A percentile compares a stretch with the other conserved stretches of the same genome.
Evolutionary conservation across 140 eudicot genomes (phyloP).

Genomic region (Oenanthe javanica): DNA sequence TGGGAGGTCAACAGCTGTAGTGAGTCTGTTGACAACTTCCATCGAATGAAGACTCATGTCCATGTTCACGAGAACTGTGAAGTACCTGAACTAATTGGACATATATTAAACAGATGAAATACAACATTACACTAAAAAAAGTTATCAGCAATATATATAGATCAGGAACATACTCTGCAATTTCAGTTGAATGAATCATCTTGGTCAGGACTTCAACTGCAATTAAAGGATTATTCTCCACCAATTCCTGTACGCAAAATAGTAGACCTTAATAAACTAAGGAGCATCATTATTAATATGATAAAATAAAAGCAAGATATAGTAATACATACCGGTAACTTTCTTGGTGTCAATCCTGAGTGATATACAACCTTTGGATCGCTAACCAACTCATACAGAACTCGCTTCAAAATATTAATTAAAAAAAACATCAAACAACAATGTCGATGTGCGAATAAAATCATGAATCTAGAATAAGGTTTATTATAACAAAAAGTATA

Average conservation of each 20-base stretch:
- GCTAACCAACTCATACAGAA: slow-evolving; percentile 55
- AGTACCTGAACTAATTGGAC: slow-evolving; percentile 37
- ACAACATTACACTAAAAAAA: neutral
- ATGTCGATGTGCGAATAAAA: neutral
- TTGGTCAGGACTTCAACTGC: slow-evolving; percentile 84
- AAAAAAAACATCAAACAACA: neutral
- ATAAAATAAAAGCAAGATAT: neutral
- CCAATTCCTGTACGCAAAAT: slow-evolving; percentile 48
- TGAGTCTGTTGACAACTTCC: slow-evolving; percentile 97
- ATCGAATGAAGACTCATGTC: slow-evolving; percentile 97
- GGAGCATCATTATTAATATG: neutral
- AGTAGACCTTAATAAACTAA: neutral
- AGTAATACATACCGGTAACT: slow-evolving; percentile 55
- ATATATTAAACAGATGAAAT: neutral
- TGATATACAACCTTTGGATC: slow-evolving; percentile 89
- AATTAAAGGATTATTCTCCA: slow-evolving; percentile 85
- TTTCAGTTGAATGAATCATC: slow-evolving; percentile 76
- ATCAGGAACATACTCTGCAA: slow-evolving; percentile 40
- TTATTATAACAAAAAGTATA: neutral
- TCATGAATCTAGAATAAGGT: neutral
- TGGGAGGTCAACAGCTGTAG: slow-evolving; percentile 83
- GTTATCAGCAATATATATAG: neutral
- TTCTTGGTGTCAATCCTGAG: slow-evolving; percentile 77
- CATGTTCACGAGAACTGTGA: slow-evolving; percentile 86
- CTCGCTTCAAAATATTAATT: slow-evolving; percentile 27